phyloP scores from a whole-genome alignment of 164 flowering plant genomes.

The Liriodendron chinense region DNA sequence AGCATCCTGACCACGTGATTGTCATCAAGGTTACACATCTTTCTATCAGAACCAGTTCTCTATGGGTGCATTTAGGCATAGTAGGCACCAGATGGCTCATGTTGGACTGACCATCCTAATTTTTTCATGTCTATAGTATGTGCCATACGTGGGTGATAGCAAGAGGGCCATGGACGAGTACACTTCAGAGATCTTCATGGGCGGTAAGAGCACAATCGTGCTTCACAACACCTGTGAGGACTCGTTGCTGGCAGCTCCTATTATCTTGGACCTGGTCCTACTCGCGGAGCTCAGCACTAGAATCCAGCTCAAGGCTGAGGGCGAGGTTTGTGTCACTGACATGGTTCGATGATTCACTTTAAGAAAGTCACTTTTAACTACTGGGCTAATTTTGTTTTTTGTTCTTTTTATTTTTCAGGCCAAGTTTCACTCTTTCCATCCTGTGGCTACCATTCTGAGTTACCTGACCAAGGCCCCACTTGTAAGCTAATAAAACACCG shows the following conservation, averaged over 20 bases:
- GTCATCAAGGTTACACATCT: constrained; percentile 80
- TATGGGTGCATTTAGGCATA: neutral
- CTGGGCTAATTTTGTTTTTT: neutral
- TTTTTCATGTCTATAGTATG: constrained; percentile 45
- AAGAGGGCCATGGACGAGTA: constrained; percentile 99
- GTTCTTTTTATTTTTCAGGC: constrained; percentile 40
- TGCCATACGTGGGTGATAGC: constrained; percentile 97
- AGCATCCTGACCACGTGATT: constrained; percentile 97
- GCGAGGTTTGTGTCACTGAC: constrained; percentile 49
- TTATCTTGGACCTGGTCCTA: constrained; percentile 90
- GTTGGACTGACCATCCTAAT: neutral
- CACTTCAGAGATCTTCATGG: constrained; percentile 99
- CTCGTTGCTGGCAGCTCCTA: constrained; percentile 96
- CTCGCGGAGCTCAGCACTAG: constrained; percentile 93
- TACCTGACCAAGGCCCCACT: constrained; percentile 99
- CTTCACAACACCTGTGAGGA: constrained; percentile 99
- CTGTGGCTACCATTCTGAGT: constrained; percentile 96
- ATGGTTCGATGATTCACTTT: neutral
- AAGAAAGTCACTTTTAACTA: neutral
- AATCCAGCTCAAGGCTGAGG: constrained; percentile 85
- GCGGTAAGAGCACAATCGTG: constrained; percentile 94
- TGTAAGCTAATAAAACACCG: constrained; percentile 36
- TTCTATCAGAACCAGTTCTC: neutral
- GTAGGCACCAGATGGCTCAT: neutral
- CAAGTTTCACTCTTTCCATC: constrained; percentile 96